phyloP scores from a whole-genome alignment of 495 filamentous ascomycete species.

The Opeltia flavorubescens region DNA sequence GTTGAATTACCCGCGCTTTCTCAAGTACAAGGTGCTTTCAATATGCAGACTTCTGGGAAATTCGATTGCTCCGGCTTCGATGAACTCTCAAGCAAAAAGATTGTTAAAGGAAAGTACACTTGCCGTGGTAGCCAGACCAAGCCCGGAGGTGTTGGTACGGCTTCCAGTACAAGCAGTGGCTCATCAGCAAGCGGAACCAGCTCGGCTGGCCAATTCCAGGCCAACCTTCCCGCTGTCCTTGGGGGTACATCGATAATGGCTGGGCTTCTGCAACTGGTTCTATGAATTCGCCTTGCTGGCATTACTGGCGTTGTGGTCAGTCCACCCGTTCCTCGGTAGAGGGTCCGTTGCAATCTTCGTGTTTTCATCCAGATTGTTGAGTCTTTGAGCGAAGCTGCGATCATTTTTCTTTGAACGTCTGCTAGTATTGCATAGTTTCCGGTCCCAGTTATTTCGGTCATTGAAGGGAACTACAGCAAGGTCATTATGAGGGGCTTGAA shows the following conservation, averaged over 20 bases:
- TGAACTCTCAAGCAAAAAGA: constrained; percentile 24
- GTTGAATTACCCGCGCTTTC: constrained; percentile 52
- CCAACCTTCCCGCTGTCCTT: constrained; percentile 26
- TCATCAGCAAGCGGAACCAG: constrained; percentile 20
- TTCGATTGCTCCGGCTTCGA: constrained; percentile 42
- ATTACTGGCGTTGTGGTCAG: background rate
- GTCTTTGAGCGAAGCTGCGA: background rate
- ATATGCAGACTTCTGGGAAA: constrained; percentile 54
- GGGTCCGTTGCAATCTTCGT: background rate
- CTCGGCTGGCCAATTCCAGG: constrained; percentile 28
- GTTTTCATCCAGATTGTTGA: background rate
- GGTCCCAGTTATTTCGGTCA: background rate
- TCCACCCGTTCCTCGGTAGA: background rate
- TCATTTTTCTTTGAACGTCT: background rate
- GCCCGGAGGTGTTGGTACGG: constrained; percentile 32
- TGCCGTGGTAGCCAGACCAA: constrained; percentile 32
- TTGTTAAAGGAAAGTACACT: constrained; percentile 48
- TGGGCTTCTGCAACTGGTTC: constrained; percentile 27
- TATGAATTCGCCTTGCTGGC: constrained; percentile 28
- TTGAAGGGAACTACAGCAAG: background rate
- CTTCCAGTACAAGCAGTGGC: constrained; percentile 17
- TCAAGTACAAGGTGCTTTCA: constrained; percentile 75
- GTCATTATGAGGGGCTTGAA: background rate
- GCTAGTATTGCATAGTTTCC: background rate
- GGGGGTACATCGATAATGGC: constrained; percentile 19